Base-by-base conservation (phyloP, 768 basidiomycete genomes). In the Pleurotus ostreatus region DNA sequence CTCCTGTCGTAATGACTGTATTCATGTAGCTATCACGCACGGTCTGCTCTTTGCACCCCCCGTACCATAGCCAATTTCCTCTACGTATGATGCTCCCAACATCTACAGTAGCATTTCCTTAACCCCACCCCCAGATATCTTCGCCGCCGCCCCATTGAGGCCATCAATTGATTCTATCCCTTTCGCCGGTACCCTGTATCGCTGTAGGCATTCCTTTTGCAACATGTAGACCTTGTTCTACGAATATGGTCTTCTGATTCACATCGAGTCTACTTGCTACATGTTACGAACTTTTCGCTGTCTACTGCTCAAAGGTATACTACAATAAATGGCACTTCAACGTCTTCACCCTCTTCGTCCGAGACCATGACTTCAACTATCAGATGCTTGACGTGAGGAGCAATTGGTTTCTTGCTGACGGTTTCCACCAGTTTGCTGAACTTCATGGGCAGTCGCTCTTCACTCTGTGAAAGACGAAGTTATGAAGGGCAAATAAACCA, bases 351-450 rank as follows among this genome's bases (percentile, higher is more conserved):
- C 11, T 91, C 82, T 65, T 93, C 92, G 65, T 98, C 95, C 56
- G 82, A 84, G 22, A 89, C 89, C 93, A 98, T 96, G 47, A 98
- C 84, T 72, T 98, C 97, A 12, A 94, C 92, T 44, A 96, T 78
- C 39, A 98, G 78, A 63, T 93, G 87, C 65, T 86, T 94, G 57
- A 81, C 80, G 66, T 94, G 86, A 7, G 89, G 82, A 11, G 86
- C 86, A 58, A 98, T 81, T 5, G 93, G 84, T 74, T 95, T 98
- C 84, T 92, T 98, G 77, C 90, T 94, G 56, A 99, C 94, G 55
- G 81, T 80, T 70, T 98, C 96, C 8, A 96, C 94, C 25, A 99
- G 78, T 59, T 87, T 85, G 69, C 86, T 91, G 74, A 99, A 92
- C 65, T 82, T 88, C 92, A 97, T 89, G 5, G 83, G 81, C 60